Percentiles rank a stretch among this genome's conserved stretches.
phyloP scores from a whole-genome alignment of 23 red algal genomes.

The Gracilaria domingensis region DNA sequence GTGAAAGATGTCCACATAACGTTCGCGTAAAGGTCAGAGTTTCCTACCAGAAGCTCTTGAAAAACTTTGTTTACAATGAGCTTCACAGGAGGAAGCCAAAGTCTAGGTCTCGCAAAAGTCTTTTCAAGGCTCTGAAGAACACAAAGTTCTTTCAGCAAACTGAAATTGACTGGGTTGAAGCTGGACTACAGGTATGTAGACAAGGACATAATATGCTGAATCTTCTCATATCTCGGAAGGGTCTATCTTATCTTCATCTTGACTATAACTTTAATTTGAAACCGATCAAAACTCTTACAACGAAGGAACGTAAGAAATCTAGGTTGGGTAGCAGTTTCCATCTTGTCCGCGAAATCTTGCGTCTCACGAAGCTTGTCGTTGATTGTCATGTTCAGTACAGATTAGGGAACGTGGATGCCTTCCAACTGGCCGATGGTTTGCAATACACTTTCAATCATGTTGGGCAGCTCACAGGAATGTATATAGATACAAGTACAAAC shows the following conservation, averaged over 20 bases:
- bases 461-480: constrained; percentile 98
- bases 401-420: constrained; percentile 91
- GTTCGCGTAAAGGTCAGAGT: constrained; percentile 94
- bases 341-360: constrained; percentile 91
- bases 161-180: constrained; percentile 99
- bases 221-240: constrained; percentile 91
- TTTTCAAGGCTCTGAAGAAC: constrained; percentile 86
- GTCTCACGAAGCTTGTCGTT: constrained; percentile 92
- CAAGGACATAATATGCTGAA: constrained; percentile 97
- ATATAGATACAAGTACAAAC: constrained; percentile 99
- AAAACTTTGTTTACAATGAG: constrained; percentile 85
- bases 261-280: constrained; percentile 99
- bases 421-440: constrained; percentile 96
- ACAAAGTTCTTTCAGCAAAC: constrained; percentile 98
- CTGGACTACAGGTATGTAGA: constrained; percentile 88
- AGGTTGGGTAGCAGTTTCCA: constrained; percentile 98
- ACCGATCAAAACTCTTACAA: constrained; percentile 96
- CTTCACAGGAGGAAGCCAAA: constrained; percentile 75
- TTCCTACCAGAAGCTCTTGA: constrained; percentile 94
- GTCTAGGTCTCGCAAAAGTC: constrained; percentile 62
- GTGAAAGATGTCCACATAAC: constrained; percentile 61
- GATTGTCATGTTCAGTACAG: constrained; percentile 97
- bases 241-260: constrained; percentile 88
- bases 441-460: constrained; percentile 95
- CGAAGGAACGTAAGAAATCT: constrained; percentile 96